Evolutionary conservation across 495 filamentous ascomycete species (phyloP), one percentile per base, ranked within the genome.

Genomic region (Aspergillus kassunensis): DNA sequence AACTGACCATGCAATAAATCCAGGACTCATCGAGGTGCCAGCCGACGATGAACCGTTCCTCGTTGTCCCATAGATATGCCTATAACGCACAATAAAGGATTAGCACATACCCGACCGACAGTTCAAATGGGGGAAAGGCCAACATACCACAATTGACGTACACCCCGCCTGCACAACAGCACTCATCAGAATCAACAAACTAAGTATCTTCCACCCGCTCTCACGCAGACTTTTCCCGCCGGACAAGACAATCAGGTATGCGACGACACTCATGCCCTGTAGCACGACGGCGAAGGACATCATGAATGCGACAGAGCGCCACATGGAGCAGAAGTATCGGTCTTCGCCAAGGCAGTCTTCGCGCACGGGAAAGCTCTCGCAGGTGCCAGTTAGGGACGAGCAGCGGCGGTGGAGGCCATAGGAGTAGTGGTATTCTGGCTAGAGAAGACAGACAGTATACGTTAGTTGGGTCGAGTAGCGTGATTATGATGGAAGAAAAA

Each of bases 251-350:
- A 90, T 78, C 37, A 86, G 58, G 65, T 88, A 95, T 3, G 84
- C 78, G 11, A 95, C 83, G 13, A 95, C 63, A 36, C 81, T 83
- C 45, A 86, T 86, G 15, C 88, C 78, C 70, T 96, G 82, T 24
- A 91, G 56, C 31, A 95, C 81, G 29, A 89, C 76, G 20, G 87
- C 80, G 56, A 96, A 87, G 46, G 80, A 86, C 81, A 95, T 89
- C 46, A 95, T 70, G 65, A 95, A 96, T 9, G 87, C 90, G 49
- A 89, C 82, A 35, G 83, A 85, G 27, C 88, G 80, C 92, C 92
- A 97, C 80, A 95, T 87, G 54, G 82, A 86, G 71, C 92, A 96
- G 76, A 97, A 96, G 67, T 84, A 81, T 24, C 83, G 79, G 61
- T 88, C 80, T 41, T 75, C 73, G 58, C 80, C 83, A 55, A 82